phyloP scores from a whole-genome alignment of 208 protist species.

The Trypanosoma brucei region DNA sequence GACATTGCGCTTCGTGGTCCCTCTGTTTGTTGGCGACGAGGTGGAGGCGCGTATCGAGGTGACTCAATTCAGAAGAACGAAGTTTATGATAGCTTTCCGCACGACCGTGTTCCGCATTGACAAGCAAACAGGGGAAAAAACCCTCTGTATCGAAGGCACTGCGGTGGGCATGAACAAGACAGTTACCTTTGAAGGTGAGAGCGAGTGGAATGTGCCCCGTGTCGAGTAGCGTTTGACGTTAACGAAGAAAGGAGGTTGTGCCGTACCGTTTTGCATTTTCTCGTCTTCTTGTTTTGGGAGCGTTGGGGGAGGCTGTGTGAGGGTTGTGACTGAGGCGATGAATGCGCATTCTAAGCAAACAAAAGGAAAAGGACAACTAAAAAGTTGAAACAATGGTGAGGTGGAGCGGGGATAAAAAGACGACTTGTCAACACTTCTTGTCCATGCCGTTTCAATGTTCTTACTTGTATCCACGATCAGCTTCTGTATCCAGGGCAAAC shows the following conservation, averaged over 20 bases:
- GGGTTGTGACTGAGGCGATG: too few species aligned
- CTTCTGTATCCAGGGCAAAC: too few species aligned
- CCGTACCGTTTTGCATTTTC: too few species aligned
- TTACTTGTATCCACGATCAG: too few species aligned
- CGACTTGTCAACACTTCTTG: too few species aligned
- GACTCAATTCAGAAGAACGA: constrained; percentile 55
- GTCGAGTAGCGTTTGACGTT: constrained; percentile 1
- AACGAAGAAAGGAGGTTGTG: not conserved
- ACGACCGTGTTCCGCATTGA: constrained; percentile 64
- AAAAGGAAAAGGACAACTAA: too few species aligned
- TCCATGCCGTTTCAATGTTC: too few species aligned
- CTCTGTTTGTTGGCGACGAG: constrained; percentile 78
- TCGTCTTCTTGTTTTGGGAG: not conserved
- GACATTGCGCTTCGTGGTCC: constrained; percentile 60
- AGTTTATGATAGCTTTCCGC: constrained; percentile 63
- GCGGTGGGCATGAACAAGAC: constrained; percentile 83
- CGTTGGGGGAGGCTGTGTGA: too few species aligned
- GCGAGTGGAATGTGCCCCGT: constrained; percentile 50
- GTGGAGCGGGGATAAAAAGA: too few species aligned
- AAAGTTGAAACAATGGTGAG: too few species aligned
- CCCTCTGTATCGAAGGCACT: constrained; percentile 67
- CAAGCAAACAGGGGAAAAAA: constrained; percentile 32
- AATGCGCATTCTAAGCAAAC: too few species aligned
- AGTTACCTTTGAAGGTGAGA: constrained; percentile 74
- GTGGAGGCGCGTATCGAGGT: constrained; percentile 67